These are phyloP conservation scores for Pulveroboletus frians DNA, from an alignment of 768 basidiomycete genomes.

Conservation along the genomic window DNA sequence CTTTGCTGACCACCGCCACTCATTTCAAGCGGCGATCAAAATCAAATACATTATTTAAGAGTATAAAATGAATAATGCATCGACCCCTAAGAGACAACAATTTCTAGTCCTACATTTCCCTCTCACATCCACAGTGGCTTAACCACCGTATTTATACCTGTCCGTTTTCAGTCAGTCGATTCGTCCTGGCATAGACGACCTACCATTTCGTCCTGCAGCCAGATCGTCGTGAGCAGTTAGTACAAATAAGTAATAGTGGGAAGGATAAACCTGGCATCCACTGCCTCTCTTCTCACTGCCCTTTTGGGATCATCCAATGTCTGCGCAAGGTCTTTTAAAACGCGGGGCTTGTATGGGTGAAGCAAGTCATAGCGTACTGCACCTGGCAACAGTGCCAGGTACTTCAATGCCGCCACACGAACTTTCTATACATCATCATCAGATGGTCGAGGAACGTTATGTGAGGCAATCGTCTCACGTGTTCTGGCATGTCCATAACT, in stretches of 20 bases:
- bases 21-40: slow-evolving; percentile 23
- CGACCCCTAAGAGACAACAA: no score
- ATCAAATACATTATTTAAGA: not conserved
- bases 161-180: not conserved
- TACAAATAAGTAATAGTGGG: not conserved
- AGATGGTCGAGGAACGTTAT: not conserved
- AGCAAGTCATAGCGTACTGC: slow-evolving; percentile 78
- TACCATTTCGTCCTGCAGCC: slow-evolving; percentile 28
- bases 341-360: slow-evolving; percentile 69
- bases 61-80: no score
- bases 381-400: slow-evolving; percentile 67
- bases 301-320: slow-evolving; percentile 88
- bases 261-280: slow-evolving; percentile 58
- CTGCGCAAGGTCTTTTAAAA: slow-evolving; percentile 69
- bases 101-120: no score
- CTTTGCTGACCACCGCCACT: slow-evolving; percentile 5
- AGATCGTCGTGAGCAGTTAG: slow-evolving; percentile 1
- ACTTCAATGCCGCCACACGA: slow-evolving; percentile 68
- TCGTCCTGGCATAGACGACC: not conserved
- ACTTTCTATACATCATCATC: slow-evolving; percentile 49
- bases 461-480: slow-evolving; percentile 37
- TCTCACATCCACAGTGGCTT: not conserved
- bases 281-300: slow-evolving; percentile 80
- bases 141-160: slow-evolving; percentile 30
- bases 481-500: slow-evolving; percentile 45